Evolutionary conservation across 495 filamentous ascomycete species (phyloP).

Genomic region (Penicillium desertorum): DNA sequence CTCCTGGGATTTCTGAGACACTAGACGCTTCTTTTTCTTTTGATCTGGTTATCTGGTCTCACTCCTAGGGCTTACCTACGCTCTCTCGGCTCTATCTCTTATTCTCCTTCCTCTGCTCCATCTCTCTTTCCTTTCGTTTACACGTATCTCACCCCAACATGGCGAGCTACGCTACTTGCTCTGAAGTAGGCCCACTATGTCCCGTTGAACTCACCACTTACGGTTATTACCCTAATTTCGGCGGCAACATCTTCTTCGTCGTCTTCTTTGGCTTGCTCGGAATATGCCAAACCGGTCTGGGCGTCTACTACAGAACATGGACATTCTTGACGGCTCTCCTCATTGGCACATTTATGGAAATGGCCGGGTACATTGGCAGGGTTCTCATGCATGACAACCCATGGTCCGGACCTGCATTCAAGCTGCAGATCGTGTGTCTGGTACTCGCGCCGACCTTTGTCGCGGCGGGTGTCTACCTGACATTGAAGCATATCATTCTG

Average conservation of each 20-base stretch:
- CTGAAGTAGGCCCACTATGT: conserved; percentile 49
- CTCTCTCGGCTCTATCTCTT: background rate
- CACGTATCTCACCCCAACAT: conserved; percentile 11
- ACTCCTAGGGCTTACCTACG: background rate
- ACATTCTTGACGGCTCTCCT: conserved; percentile 55
- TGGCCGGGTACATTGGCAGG: conserved; percentile 60
- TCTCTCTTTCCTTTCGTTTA: background rate
- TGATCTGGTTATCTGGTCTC: background rate
- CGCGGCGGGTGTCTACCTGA: conserved; percentile 65
- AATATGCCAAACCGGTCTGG: conserved; percentile 47
- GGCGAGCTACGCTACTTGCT: conserved; percentile 43
- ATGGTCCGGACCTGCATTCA: conserved; percentile 57
- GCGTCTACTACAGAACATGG: conserved; percentile 60
- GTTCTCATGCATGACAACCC: conserved; percentile 60
- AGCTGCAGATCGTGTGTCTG: conserved; percentile 67
- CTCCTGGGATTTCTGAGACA: background rate
- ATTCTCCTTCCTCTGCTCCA: background rate
- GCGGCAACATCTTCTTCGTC: conserved; percentile 61
- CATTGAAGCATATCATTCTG: conserved; percentile 63
- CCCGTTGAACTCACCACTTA: conserved; percentile 62
- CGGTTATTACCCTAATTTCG: conserved; percentile 65
- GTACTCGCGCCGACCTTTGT: conserved; percentile 66
- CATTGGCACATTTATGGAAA: conserved; percentile 48
- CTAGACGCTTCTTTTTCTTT: background rate
- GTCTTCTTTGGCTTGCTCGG: conserved; percentile 53